Percentiles rank a stretch among this genome's conserved stretches.
Evolutionary conservation across 257 asterid species (phyloP).

Genomic region (Craterostigma plantagineum): DNA sequence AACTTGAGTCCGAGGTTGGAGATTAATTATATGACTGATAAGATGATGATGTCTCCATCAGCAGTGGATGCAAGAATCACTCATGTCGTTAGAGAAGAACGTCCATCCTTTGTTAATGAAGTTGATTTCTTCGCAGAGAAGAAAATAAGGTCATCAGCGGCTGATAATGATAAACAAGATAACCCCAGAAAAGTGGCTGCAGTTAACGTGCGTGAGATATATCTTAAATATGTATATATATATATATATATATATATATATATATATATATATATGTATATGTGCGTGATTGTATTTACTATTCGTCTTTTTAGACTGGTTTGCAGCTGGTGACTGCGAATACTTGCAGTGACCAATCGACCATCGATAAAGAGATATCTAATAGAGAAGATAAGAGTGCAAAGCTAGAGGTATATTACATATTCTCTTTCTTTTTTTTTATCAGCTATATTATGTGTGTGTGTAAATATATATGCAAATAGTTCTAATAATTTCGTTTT

Average conservation of each 20-base stretch:
- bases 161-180: not conserved
- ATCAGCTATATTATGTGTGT: not conserved
- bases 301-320: no score
- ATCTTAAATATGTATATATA: no score
- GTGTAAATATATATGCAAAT: no score
- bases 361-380: no score
- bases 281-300: no score
- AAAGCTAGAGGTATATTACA: slow-evolving; percentile 35
- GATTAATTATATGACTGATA: slow-evolving; percentile 11
- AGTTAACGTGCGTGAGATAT: no score
- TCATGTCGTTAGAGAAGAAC: slow-evolving; percentile 7
- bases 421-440: not conserved
- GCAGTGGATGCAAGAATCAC: slow-evolving; percentile 16
- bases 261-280: not conserved
- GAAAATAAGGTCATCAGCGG: no score
- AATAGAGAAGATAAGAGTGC: slow-evolving; percentile 35
- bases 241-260: no score
- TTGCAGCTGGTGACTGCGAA: no score
- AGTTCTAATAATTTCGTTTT: not conserved
- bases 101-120: no score
- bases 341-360: no score
- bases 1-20: slow-evolving; percentile 31
- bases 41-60: slow-evolving; percentile 19
- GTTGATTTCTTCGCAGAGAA: slow-evolving; percentile 64
- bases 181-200: no score